Percentiles rank a stretch among this genome's conserved stretches.
These are phyloP conservation scores for Gracilaria gracilis DNA, from an alignment of 23 red algal species.

Conservation along the genomic window DNA sequence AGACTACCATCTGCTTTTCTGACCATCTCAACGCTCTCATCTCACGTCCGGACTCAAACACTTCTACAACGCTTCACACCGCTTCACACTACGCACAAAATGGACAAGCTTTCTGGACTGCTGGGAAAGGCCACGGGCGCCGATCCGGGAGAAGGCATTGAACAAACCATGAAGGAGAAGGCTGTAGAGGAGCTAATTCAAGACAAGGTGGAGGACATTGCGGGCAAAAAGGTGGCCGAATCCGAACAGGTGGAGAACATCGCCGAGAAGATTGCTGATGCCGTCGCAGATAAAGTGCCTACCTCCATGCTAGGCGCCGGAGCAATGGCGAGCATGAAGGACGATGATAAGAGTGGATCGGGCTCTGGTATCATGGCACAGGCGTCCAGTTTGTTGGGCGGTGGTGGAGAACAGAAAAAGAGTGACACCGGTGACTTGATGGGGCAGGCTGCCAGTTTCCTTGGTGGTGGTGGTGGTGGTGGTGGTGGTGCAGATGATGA, in stretches of 20 bases:
- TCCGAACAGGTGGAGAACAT: slow-evolving; percentile 40
- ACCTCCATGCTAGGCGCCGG: neutral
- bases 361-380: neutral
- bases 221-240: slow-evolving; percentile 41
- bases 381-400: slow-evolving; percentile 6
- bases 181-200: slow-evolving; percentile 33
- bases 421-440: neutral
- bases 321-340: neutral
- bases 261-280: slow-evolving; percentile 36
- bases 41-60: neutral
- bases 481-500: neutral
- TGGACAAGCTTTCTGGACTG: slow-evolving; percentile 50
- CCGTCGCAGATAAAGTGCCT: slow-evolving; percentile 7
- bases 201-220: slow-evolving; percentile 55
- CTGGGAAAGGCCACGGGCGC: slow-evolving; percentile 25
- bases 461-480: neutral
- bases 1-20: too few species aligned
- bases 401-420: neutral
- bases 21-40: neutral
- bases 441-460: slow-evolving; percentile 20
- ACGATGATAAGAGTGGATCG: neutral
- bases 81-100: neutral
- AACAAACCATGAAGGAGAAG: slow-evolving; percentile 68
- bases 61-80: neutral
- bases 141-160: slow-evolving; percentile 36